Base-by-base conservation (phyloP, 2,329 filamentous ascomycete species). In the Microsporum ferrugineum region DNA sequence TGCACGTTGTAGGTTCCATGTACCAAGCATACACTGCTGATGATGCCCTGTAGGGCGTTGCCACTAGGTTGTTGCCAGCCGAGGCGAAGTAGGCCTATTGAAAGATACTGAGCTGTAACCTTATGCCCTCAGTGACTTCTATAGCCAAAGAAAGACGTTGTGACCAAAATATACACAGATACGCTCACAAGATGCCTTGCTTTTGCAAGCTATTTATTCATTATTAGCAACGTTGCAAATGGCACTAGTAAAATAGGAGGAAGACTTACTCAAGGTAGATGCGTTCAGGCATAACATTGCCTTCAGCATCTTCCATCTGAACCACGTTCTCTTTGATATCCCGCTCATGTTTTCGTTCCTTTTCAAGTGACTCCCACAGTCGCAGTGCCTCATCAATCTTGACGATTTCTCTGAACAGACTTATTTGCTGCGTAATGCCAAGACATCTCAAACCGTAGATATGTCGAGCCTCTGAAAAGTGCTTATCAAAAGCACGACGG, bases 211-310 rank as follows among this genome's bases (percentile, higher is more conserved):
- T 66, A 45, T 61, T 57, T 17, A 51, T 36, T 39, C n/a, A 51
- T 5, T 12, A 49, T 66, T 65, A 66, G 64, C 38, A 29, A 58
- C 43, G 4, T 41, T 10, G 49, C 10, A 33, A 41, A 3, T 17
- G 23, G 6, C 10, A 33, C 6, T 5, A n/a, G 27, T 7, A 45
- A 14, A 57, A 23, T 10, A 14, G 2, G 27, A 12, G 45, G 7
- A 5, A 12, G 10, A 74, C 75, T 58, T 71, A 77, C 75, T 99
- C 94, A 66, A 91, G 86, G 74, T 96, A 99, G 60, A 99, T 92
- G 80, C 96, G 95, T 77, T 96, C 91, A 0, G 95, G 94, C 94
- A 99, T 99, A 61, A 99, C 94, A 70, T 99, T 97, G 55, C 94
- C 94, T 72, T 95, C 89, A 0, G 85, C 88, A 73, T 99, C 94